Evolutionary conservation across 371 early-diverging fungal genomes (phyloP), one percentile per base, ranked within the genome.

Genomic region (Rhizomucor miehei): DNA sequence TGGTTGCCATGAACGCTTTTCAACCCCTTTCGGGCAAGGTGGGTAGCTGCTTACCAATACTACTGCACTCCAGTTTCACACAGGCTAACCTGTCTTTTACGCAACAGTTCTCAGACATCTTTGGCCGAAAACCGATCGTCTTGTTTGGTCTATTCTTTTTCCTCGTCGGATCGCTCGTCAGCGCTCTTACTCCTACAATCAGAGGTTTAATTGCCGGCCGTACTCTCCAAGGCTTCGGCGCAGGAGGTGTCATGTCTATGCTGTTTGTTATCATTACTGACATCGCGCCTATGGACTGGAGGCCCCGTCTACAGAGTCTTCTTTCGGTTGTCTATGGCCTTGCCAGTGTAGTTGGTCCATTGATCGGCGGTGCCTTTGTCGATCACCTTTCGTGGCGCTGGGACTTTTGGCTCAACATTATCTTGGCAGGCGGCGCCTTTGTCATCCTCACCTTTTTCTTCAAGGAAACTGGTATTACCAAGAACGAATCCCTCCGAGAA

Each of bases 181-280:
- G 41, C 39, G 56, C 56, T 8, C 29, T 56, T 23, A 48, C 41
- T 14, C 56, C 56, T n/a, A 56, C 48, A 0, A 48, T 56, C 71
- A 59, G 60, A 13, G 73, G 77, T 66, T 64, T 89, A 47, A 84
- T 91, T 48, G 75, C 80, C n/a, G 84, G 85, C 29, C 81, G 89
- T 19, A 80, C 80, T 1, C 62, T 89, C 21, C 79, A 87, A 54
- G 89, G 90, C 2, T 68, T 87, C 19, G 90, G 89, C 37, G 88
- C 85, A 6, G 88, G 84, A 11, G 82, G 88, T 19, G 63, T 89
- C 17, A 73, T 84, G 59, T 70, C 84, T 6, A 65, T 84, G 59
- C 77, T 79, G 19, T 74, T 87, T 49, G 87, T 92, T 52, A 84
- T 91, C 55, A 84, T 92, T 40, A 79, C 91, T 4, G 94, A 94